These are phyloP conservation scores for Hypoxylon fuscum DNA, from an alignment of 495 filamentous ascomycete genomes.

Conservation along the genomic window DNA sequence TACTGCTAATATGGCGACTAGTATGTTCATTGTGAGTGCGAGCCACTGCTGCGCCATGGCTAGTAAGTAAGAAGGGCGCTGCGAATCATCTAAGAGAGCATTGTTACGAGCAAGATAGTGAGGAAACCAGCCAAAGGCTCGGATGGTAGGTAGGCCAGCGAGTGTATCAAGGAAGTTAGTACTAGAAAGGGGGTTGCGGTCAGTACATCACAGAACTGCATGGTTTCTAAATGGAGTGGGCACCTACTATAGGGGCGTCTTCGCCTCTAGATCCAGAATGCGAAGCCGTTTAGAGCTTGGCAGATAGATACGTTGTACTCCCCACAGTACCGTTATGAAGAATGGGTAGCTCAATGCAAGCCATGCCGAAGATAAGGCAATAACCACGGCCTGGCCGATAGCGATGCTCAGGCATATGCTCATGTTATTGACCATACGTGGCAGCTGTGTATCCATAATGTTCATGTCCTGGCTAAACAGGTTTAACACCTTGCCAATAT, in stretches of 20 bases:
- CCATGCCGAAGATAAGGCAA: conserved; percentile 38
- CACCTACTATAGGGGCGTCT: conserved; percentile 46
- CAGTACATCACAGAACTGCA: no score
- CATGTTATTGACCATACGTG: background rate
- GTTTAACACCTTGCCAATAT: background rate
- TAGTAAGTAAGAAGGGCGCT: conserved; percentile 68
- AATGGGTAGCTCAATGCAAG: conserved; percentile 42
- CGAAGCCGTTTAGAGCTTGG: conserved; percentile 69
- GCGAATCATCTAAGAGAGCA: conserved; percentile 62
- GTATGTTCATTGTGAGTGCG: conserved; percentile 58
- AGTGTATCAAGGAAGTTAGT: conserved; percentile 64
- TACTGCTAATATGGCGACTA: conserved; percentile 59
- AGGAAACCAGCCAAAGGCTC: conserved; percentile 58
- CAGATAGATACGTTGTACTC: conserved; percentile 67
- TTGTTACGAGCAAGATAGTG: conserved; percentile 59
- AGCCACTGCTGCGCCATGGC: conserved; percentile 66
- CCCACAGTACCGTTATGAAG: conserved; percentile 50
- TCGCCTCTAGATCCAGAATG: conserved; percentile 67
- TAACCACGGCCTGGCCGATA: conserved; percentile 45
- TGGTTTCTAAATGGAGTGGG: conserved; percentile 3
- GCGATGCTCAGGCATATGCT: background rate
- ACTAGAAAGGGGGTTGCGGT: conserved; percentile 8
- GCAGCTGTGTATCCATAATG: background rate
- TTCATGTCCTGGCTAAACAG: background rate
- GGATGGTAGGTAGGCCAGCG: conserved; percentile 59